Evolutionary conservation across 768 basidiomycete genomes (phyloP), one percentile per base, ranked within the genome.

Genomic region (Baorangia bicolor): DNA sequence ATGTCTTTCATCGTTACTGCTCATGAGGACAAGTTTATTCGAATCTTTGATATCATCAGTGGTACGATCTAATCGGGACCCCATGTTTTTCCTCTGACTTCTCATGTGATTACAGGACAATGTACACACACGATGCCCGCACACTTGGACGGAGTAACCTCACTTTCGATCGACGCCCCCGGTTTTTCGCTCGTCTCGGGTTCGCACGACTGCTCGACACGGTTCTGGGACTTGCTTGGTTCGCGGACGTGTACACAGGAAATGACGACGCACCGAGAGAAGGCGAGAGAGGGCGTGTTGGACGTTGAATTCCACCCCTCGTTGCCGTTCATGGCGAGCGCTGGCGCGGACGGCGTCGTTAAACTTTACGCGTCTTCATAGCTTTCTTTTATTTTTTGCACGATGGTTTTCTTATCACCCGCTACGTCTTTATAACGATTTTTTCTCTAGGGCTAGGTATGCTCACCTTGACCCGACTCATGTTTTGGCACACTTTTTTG

Each of bases 271-370:
- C 97, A 98, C 74, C 84, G 96, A 44, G 84, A 88, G 75, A 96
- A 95, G 73, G 88, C 86, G 39, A 81, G 85, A 49, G 94, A 98
- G 71, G 97, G 97, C 38, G 92, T 96, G 21, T 77, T 97, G 59
- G 91, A 86, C 63, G 87, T 96, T 13, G 86, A 89, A 59, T 90
- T 90, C 74, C 90, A 93, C 68, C 85, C 88, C 13, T 82, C 87
- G 56, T 72, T 94, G 53, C 89, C 90, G 28, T 85, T 94, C 66
- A 85, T 97, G 81, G 92, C 89, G 16, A 96, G 92, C 69, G 91
- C 92, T 20, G 96, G 96, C n/a, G 92, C 93, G 13, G 96, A 98
- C 73, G 94, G 95, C 27, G 88, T 93, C 42, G 86, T 98, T 57
- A 93, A 93, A 73, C 77, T 98, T 27, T 97, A 91, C 70, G 89